A percentile compares a stretch with the other conserved stretches of the same genome.
These are phyloP conservation scores for Aegle marmelos DNA, from an alignment of 345 rosid genomes.

Conservation along the genomic window DNA sequence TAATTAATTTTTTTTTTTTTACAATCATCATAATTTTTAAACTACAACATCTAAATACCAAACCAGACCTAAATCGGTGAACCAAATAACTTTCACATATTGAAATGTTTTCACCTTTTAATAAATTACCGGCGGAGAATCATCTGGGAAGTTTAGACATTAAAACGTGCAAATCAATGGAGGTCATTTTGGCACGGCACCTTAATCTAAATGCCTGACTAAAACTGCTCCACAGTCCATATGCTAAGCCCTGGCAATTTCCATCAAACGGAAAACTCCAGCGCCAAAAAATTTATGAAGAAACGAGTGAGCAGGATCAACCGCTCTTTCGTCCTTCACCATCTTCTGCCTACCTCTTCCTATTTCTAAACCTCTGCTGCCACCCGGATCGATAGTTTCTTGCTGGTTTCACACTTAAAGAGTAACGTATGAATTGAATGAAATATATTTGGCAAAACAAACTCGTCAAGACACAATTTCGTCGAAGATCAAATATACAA, in stretches of 20 bases:
- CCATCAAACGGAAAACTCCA: not conserved
- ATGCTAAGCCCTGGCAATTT: not conserved
- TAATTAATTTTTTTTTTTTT: rapidly evolving
- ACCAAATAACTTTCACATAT: too few relatives aligned
- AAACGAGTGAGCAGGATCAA: not conserved
- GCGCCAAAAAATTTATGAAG: not conserved
- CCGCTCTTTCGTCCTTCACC: too few relatives aligned
- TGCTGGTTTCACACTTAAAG: conserved; percentile 3
- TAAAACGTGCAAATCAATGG: not conserved
- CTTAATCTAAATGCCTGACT: not conserved
- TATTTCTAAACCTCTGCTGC: too few relatives aligned
- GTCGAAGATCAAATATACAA: conserved; percentile 31
- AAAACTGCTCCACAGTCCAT: not conserved
- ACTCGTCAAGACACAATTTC: conserved; percentile 11
- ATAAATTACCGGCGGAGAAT: not conserved
- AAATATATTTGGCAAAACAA: conserved; percentile 22
- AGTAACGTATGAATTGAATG: conserved; percentile 24
- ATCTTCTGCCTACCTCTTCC: too few relatives aligned
- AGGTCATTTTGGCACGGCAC: not conserved
- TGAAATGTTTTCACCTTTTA: not conserved
- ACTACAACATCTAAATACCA: too few relatives aligned
- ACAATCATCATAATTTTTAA: too few relatives aligned
- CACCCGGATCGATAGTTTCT: too few relatives aligned
- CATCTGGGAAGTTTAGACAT: not conserved
- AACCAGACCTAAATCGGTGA: too few relatives aligned